phyloP scores from a whole-genome alignment of 1,139 yeast species.

The Zygoascus meyerae region DNA sequence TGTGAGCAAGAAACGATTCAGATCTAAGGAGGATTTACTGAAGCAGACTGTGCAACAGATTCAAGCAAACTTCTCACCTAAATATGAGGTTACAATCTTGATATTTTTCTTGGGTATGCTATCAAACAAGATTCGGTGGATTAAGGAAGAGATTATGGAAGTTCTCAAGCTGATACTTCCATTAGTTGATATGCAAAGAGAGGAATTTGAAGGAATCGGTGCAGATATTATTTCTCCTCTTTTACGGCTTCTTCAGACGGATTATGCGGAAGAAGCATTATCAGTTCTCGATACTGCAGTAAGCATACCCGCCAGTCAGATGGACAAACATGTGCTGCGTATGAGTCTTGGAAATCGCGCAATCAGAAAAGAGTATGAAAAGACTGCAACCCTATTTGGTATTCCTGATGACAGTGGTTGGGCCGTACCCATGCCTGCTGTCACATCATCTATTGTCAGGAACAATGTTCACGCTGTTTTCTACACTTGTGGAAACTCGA shows the following conservation, averaged over 20 bases:
- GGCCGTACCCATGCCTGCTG: constrained; percentile 94
- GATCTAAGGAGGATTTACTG: constrained; percentile 84
- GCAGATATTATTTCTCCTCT: constrained; percentile 93
- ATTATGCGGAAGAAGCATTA: constrained; percentile 80
- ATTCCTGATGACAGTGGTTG: constrained; percentile 97
- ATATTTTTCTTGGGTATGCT: constrained; percentile 72
- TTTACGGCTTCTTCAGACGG: constrained; percentile 73
- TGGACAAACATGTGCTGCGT: constrained; percentile 85
- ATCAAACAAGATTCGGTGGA: constrained; percentile 72
- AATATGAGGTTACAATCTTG: constrained; percentile 66
- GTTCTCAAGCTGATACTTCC: constrained; percentile 71
- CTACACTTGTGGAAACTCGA: constrained; percentile 59
- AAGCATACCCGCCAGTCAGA: constrained; percentile 79
- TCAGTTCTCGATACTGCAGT: constrained; percentile 85
- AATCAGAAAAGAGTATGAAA: constrained; percentile 73
- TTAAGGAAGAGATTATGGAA: constrained; percentile 72
- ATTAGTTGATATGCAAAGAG: constrained; percentile 64
- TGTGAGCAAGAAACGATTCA: constrained; percentile 66
- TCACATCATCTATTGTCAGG: constrained; percentile 80
- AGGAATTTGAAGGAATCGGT: constrained; percentile 84
- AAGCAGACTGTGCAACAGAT: constrained; percentile 72
- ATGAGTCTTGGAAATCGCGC: constrained; percentile 85
- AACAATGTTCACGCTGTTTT: constrained; percentile 95
- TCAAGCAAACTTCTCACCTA: constrained; percentile 63
- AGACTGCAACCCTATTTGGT: constrained; percentile 86